Evolutionary conservation across 495 filamentous ascomycete genomes (phyloP), one percentile per base, ranked within the genome.

Genomic region (Penicillium robsamsonii): DNA sequence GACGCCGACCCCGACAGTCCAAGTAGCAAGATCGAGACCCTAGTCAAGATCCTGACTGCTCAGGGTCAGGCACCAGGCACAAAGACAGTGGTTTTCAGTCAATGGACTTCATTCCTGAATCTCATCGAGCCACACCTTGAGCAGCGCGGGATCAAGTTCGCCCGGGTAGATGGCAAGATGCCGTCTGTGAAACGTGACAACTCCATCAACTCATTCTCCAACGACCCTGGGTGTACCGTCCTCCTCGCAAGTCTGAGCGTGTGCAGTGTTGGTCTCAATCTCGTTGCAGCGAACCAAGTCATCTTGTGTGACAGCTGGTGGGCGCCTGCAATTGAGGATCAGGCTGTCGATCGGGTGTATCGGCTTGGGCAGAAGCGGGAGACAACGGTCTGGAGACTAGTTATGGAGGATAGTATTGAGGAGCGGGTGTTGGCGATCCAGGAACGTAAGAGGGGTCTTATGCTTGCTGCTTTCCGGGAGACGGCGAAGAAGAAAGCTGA

Each of bases 251-350:
- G 84, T 64, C 75, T 97, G 20, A 83, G 80, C 11, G 93, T 95
- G 12, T 91, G 89, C 69, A 87, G 84, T 38, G 92, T 97, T 15
- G 93, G 93, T 2, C 77, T 97, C 38, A 97, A 97, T 61, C 83
- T 97, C 13, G 88, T 91, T 0, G 86, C 89, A 0, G 93, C 92
- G 2, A 92, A 92, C 53, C 92, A 92, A 24, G 91, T 94, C 45
- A 84, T 96, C 15, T 76, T 96, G 8, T 80, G 84, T 0, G 92
- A 97, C 65, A 86, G 81, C 43, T 96, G 91, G 92, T 96, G 92
- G 91, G 91, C 91, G 3, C 90, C 91, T 0, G 92, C 91, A 0
- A 92, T 96, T 56, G 92, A 97, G 69, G 91, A 96, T 63, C 92
- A 97, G 64, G 92, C 92, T 25, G 82, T 96, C 3, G 92, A 97